Evolutionary conservation across 495 filamentous ascomycete species (phyloP), one percentile per base, ranked within the genome.

Genomic region (Aspergillus biplanus): DNA sequence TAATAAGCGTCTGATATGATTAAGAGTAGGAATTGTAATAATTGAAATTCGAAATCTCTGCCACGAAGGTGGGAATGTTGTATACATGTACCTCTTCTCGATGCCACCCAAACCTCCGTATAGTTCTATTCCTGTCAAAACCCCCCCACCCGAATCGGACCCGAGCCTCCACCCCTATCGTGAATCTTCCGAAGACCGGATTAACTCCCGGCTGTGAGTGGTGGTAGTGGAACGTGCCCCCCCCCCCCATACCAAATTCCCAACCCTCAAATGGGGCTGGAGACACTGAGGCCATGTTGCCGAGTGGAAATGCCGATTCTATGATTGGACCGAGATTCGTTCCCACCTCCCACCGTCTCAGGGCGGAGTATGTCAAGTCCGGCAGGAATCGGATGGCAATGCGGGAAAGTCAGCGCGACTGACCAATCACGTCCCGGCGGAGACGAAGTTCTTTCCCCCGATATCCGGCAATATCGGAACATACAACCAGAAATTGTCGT

Each of bases 101-200:
- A 15, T 44, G 39, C 12, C 39, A n/a, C 16, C 21, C 47, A n/a
- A 50, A 31, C 15, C 18, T 50, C 47, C 47, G 47, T 50, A 44
- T 27, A 50, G 16, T 50, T 50, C 18, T 18, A 21, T 9, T 12
- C 21, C 9, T 13, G 15, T 18, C 15, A n/a, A n/a, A 4, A 12
- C 7, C 18, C 46, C 42, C 13, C 4, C 35, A 46, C 21, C 15
- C 7, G 12, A 46, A 47, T 44, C 37, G 33, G 53, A 56, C 16
- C 12, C n/a, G 32, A 21, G 47, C 15, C 16, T 47, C 56, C 56
- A 58, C 56, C 47, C 47, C n/a, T n/a, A 11, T 6, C 6, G 37
- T 13, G 16, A 47, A 58, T 47, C 18, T 47, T 34, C 56, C 56
- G 56, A 58, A 46, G 37, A 58, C 56, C 56, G 56, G 56, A 47